Evolutionary conservation across 768 basidiomycete species (phyloP).

Genomic region (Fomitopsis pulvina): DNA sequence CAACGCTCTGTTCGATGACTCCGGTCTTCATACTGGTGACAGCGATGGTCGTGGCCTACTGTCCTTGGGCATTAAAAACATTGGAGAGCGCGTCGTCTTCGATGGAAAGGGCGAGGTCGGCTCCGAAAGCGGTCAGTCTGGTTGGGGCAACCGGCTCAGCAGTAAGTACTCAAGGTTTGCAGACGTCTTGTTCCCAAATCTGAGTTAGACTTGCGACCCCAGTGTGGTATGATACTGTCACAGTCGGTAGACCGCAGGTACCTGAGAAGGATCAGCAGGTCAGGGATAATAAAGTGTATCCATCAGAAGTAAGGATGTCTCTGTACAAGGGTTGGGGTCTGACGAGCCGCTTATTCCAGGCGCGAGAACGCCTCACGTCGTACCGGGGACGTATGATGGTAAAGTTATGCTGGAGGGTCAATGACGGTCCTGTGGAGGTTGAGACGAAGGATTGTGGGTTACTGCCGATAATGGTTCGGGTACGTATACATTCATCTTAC

Average conservation of each 20-base stretch:
- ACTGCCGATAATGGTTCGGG: slow-evolving; percentile 95
- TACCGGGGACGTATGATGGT: slow-evolving; percentile 89
- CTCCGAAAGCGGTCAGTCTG: slow-evolving; percentile 43
- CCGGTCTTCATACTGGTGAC: slow-evolving; percentile 66
- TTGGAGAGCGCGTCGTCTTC: slow-evolving; percentile 89
- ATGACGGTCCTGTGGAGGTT: slow-evolving; percentile 52
- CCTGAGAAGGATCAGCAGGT: slow-evolving; percentile 75
- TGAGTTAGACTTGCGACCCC: too few relatives aligned
- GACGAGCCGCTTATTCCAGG: slow-evolving; percentile 41
- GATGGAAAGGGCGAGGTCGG: slow-evolving; percentile 59
- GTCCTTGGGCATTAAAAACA: slow-evolving; percentile 71
- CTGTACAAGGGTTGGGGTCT: not conserved
- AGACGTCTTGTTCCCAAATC: too few relatives aligned
- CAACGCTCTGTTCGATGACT: slow-evolving; percentile 93
- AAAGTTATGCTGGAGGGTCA: slow-evolving; percentile 80
- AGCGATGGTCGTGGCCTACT: slow-evolving; percentile 78
- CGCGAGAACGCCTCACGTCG: slow-evolving; percentile 87
- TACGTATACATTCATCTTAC: slow-evolving; percentile 21
- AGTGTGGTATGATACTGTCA: slow-evolving; percentile 91
- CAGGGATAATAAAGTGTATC: slow-evolving; percentile 74
- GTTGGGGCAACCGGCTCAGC: slow-evolving; percentile 81
- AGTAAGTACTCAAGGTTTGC: too few relatives aligned
- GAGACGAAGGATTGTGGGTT: slow-evolving; percentile 83
- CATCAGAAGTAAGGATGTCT: slow-evolving; percentile 67
- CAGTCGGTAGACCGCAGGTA: slow-evolving; percentile 80